A percentile compares a stretch with the other conserved stretches of the same genome.
Conservation (phyloP, 345 rosid genomes). For the Euclidium syriacum region DNA sequence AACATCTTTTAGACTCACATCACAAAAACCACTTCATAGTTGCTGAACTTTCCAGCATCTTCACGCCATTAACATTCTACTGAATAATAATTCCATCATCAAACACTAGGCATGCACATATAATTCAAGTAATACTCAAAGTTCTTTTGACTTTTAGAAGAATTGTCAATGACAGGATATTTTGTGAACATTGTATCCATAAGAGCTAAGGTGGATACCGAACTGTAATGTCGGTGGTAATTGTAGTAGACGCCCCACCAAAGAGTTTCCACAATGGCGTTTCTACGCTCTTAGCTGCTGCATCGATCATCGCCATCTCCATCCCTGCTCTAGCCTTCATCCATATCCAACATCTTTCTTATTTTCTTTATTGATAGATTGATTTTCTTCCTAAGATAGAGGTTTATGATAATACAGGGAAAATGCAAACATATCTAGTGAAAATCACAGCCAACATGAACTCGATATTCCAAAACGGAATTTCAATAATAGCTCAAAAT, state of each 20-base stretch:
- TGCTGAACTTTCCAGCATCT: background rate
- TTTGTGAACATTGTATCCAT: background rate
- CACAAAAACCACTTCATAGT: background rate
- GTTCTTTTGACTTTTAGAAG: too few species aligned
- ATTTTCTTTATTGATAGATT: background rate
- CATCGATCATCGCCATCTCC: constrained; percentile 94
- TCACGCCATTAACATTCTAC: background rate
- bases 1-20: constrained; percentile 1
- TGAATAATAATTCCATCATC: background rate
- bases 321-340: constrained; percentile 80
- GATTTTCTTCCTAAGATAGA: too few species aligned
- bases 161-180: background rate
- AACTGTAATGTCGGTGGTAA: constrained; percentile 90
- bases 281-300: constrained; percentile 65
- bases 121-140: background rate
- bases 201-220: constrained; percentile 34
- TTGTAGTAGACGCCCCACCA: constrained; percentile 65
- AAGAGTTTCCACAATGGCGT: constrained; percentile 77
- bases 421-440: too few species aligned
- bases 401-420: too few species aligned
- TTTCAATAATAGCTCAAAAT: background rate
- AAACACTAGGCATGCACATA: background rate
- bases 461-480: background rate
- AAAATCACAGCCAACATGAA: background rate
- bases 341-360: background rate